Evolutionary conservation across 2,329 filamentous ascomycete species (phyloP).

Genomic region (Aspergillus quadrilineatus): DNA sequence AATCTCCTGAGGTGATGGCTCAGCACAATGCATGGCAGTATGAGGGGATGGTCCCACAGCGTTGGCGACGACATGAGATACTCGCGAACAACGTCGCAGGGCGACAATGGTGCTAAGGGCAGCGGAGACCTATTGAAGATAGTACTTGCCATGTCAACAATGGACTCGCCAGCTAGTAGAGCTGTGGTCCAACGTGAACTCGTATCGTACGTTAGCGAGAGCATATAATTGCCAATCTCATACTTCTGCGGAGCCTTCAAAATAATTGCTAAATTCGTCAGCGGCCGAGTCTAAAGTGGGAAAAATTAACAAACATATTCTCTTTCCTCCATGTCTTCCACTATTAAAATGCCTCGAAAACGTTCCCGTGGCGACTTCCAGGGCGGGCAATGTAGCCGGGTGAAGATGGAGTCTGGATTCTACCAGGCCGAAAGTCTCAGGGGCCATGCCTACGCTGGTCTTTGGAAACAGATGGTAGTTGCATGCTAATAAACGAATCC

Average conservation of each 20-base stretch:
- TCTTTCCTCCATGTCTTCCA: neutral
- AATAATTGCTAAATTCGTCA: constrained; percentile 1
- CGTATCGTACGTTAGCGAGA: constrained; percentile 5
- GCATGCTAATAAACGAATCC: constrained; percentile 2
- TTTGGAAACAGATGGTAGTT: neutral
- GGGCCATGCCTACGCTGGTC: neutral
- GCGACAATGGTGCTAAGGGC: neutral
- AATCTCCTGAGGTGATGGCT: neutral
- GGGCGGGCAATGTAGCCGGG: neutral
- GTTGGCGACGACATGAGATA: neutral
- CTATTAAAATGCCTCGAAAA: neutral
- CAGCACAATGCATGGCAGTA: neutral
- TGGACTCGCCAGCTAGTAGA: constrained; percentile 2
- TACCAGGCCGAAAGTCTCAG: neutral
- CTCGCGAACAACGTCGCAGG: neutral
- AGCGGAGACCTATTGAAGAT: neutral
- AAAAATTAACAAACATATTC: neutral
- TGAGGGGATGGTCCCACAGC: neutral
- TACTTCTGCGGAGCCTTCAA: constrained; percentile 10
- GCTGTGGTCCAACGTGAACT: neutral
- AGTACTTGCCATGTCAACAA: neutral
- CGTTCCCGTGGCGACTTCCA: neutral
- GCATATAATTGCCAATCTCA: constrained; percentile 9
- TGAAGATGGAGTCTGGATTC: neutral
- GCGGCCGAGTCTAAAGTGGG: neutral